Conservation (phyloP, 78 protist genomes). For the Isochrysis galbana region DNA sequence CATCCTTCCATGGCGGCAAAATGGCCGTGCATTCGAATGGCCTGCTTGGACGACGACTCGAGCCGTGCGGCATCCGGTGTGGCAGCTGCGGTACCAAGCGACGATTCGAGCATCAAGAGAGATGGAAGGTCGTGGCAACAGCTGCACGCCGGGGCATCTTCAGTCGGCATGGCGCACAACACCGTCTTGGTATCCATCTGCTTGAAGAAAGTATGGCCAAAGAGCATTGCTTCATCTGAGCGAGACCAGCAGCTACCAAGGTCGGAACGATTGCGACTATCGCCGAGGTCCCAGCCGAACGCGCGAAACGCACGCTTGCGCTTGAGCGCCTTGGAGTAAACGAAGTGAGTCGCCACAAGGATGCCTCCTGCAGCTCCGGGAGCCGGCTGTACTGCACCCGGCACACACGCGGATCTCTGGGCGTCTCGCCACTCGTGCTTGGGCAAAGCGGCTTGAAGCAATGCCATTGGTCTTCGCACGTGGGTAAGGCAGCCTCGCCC, state of each 20-base stretch:
- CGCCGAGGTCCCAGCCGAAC: background rate
- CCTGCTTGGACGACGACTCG: background rate
- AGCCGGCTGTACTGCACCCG: background rate
- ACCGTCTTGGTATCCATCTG: background rate
- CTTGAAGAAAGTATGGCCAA: background rate
- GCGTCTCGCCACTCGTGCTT: background rate
- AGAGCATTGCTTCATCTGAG: background rate
- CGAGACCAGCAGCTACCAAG: background rate
- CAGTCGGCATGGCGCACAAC: background rate
- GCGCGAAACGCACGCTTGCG: slow-evolving; percentile 7
- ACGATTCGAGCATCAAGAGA: background rate
- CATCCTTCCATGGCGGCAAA: background rate
- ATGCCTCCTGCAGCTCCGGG: background rate
- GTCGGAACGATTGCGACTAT: background rate
- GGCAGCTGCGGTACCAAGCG: background rate
- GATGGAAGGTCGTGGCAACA: background rate
- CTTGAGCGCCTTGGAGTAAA: slow-evolving; percentile 19
- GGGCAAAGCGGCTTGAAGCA: background rate
- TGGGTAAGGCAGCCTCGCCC: background rate
- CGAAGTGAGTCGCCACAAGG: slow-evolving; percentile 12
- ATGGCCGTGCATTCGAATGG: background rate
- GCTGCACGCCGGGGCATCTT: background rate
- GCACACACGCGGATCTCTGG: background rate
- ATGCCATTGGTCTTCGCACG: background rate
- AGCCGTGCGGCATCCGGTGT: background rate